A percentile compares a stretch with the other conserved stretches of the same genome.
Conservation (phyloP, 2,329 filamentous ascomycete genomes). For the Arthrobotrys musiformis region DNA sequence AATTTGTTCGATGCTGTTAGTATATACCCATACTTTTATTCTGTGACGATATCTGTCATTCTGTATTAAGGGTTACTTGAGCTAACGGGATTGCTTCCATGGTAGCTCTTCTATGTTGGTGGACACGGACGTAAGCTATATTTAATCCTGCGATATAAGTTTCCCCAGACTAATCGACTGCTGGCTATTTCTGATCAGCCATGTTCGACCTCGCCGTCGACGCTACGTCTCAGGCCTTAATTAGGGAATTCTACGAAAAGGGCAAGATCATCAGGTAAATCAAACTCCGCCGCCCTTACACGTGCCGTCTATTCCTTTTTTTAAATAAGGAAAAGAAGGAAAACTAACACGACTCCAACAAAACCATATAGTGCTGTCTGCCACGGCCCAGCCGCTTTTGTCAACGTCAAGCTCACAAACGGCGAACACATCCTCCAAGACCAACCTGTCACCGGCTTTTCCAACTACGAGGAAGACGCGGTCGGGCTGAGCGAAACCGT, state of each 20-base stretch:
- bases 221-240: conserved; percentile 69
- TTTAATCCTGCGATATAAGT: not conserved
- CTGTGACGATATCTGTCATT: not conserved
- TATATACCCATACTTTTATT: not conserved
- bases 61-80: not conserved
- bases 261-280: conserved; percentile 70
- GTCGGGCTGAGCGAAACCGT: conserved; percentile 64
- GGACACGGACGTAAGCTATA: conserved; percentile 68
- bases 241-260: conserved; percentile 71
- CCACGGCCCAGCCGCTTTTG: conserved; percentile 74
- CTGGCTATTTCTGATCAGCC: too few relatives aligned
- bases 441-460: conserved; percentile 71
- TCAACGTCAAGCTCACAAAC: conserved; percentile 68
- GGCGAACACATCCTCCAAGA: conserved; percentile 70
- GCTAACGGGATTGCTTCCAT: not conserved
- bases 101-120: conserved; percentile 69
- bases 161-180: not conserved
- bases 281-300: not conserved
- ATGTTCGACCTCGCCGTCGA: conserved; percentile 75
- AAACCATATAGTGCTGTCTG: conserved; percentile 68
- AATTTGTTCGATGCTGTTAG: conserved; percentile 70
- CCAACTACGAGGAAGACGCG: conserved; percentile 68
- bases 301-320: conserved; percentile 58
- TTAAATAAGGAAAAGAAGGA: not conserved
- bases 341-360: conserved; percentile 6